A percentile compares a stretch with the other conserved stretches of the same genome.
Conservation (phyloP, 495 filamentous ascomycete genomes). For the Mytilinidion resinicola region DNA sequence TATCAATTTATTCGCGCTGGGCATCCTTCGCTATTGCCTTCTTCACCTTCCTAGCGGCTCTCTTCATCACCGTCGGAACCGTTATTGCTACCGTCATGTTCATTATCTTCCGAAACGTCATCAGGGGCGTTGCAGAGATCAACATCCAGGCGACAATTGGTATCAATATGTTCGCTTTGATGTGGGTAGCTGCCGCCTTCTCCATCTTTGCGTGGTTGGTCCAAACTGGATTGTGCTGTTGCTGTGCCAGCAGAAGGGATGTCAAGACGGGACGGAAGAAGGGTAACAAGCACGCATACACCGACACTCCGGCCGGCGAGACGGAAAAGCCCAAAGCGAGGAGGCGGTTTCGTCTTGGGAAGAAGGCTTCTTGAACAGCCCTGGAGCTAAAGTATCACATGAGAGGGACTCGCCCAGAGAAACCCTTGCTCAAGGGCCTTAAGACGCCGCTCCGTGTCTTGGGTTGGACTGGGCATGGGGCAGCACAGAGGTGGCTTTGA, state of each 20-base stretch:
- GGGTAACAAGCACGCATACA: conserved; percentile 39
- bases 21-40: conserved; percentile 50
- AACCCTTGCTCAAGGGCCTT: too few relatives aligned
- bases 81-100: conserved; percentile 77
- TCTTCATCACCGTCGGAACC: conserved; percentile 62
- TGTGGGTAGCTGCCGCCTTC: conserved; percentile 74
- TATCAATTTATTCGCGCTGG: conserved; percentile 51
- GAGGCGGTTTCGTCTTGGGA: conserved; percentile 3
- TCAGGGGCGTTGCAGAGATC: conserved; percentile 53
- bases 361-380: neutral
- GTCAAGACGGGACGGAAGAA: conserved; percentile 47
- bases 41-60: conserved; percentile 55
- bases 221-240: conserved; percentile 69
- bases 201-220: conserved; percentile 62
- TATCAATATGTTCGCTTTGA: conserved; percentile 72
- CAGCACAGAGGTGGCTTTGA: too few relatives aligned
- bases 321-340: neutral
- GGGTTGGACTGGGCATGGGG: too few relatives aligned
- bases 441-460: too few relatives aligned
- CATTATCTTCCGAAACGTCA: conserved; percentile 66
- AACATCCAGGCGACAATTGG: conserved; percentile 72
- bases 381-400: too few relatives aligned
- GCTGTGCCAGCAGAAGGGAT: conserved; percentile 57
- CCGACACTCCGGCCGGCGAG: neutral
- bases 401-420: too few relatives aligned